A percentile compares a stretch with the other conserved stretches of the same genome.
These are phyloP conservation scores for Yarrowia yakushimensis DNA, from an alignment of 805 yeast genomes.

Conservation along the genomic window DNA sequence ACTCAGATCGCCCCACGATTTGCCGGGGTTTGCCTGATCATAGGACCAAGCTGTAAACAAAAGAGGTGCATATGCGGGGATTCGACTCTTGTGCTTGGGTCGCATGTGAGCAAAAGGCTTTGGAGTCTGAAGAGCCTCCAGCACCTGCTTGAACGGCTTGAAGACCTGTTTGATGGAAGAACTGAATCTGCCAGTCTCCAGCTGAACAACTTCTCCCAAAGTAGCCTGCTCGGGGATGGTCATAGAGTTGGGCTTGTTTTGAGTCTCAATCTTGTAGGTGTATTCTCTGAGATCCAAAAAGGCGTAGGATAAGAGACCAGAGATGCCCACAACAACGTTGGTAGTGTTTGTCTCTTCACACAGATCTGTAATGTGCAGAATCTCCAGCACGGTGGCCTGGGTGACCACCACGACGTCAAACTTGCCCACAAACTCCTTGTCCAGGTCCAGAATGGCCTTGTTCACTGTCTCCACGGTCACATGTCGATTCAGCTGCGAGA, in stretches of 20 bases:
- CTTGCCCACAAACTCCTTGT: constrained; percentile 43
- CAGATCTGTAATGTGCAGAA: constrained; percentile 45
- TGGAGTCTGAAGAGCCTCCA: neutral
- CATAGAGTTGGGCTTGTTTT: constrained; percentile 27
- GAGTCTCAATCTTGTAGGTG: constrained; percentile 36
- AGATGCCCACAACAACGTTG: constrained; percentile 61
- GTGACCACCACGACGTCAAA: constrained; percentile 77
- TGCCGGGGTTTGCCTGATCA: neutral
- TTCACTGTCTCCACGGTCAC: constrained; percentile 53
- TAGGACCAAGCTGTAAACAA: constrained; percentile 5
- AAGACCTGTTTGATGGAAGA: neutral
- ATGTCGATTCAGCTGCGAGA: constrained; percentile 75
- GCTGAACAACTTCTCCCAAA: neutral
- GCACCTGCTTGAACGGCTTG: constrained; percentile 14
- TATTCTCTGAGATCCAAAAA: constrained; percentile 75
- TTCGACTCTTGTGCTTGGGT: neutral
- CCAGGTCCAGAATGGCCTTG: constrained; percentile 35
- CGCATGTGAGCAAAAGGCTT: neutral
- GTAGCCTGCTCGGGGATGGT: constrained; percentile 47
- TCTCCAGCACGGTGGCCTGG: constrained; percentile 41
- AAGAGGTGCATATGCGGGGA: neutral
- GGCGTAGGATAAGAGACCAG: constrained; percentile 80
- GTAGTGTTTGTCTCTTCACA: constrained; percentile 60
- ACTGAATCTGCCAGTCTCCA: neutral
- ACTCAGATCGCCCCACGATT: neutral